Evolutionary conservation across 1,284 basidiomycete species (phyloP).

Genomic region (Neonothopanus nambi): DNA sequence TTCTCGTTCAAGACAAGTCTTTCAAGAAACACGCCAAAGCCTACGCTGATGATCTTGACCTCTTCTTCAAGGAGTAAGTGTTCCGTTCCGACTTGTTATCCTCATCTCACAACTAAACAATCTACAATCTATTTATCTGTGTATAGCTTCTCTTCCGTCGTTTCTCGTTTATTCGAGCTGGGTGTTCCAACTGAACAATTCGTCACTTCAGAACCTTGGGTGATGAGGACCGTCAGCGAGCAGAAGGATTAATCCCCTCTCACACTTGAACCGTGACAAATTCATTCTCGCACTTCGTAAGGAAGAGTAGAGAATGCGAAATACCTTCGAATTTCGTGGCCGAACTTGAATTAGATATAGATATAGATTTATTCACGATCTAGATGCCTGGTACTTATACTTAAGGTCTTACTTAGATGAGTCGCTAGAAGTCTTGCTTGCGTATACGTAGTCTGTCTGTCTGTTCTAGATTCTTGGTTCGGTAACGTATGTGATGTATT

Average conservation of each 20-base stretch:
- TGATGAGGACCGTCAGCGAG: slow-evolving; percentile 65
- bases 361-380: too few relatives aligned
- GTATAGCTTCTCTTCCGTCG: slow-evolving; percentile 77
- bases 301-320: too few relatives aligned
- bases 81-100: slow-evolving; percentile 3
- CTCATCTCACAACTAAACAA: neutral
- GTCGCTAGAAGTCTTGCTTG: neutral
- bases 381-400: too few relatives aligned
- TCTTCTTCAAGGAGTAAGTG: slow-evolving; percentile 89
- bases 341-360: neutral
- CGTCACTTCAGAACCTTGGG: slow-evolving; percentile 69
- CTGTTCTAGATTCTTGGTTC: neutral
- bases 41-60: slow-evolving; percentile 81
- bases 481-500: too few relatives aligned
- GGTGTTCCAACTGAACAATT: slow-evolving; percentile 85
- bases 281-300: neutral
- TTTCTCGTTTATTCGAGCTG: slow-evolving; percentile 82
- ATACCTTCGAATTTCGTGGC: too few relatives aligned
- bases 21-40: slow-evolving; percentile 85
- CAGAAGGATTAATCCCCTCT: slow-evolving; percentile 31
- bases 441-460: too few relatives aligned
- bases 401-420: neutral
- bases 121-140: too few relatives aligned
- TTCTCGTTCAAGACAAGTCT: slow-evolving; percentile 81
- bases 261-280: slow-evolving; percentile 31